A percentile compares a stretch with the other conserved stretches of the same genome.
Evolutionary conservation across 495 filamentous ascomycete genomes (phyloP).

Genomic region (Penicillium canescens): DNA sequence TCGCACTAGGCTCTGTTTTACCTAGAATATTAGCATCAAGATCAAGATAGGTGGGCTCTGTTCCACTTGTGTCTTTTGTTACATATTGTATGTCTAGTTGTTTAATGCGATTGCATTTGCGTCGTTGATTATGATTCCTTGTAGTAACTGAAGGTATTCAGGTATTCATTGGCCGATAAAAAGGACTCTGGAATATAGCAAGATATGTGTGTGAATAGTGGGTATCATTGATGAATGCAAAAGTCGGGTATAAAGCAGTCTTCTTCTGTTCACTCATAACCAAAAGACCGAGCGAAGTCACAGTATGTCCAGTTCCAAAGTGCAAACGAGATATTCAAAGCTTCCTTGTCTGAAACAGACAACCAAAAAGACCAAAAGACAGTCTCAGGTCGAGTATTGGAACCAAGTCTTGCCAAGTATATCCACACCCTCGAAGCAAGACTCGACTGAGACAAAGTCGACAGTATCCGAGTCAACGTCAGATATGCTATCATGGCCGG

Average conservation of each 20-base stretch:
- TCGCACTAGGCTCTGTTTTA: conserved; percentile 1
- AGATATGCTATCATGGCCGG: no score
- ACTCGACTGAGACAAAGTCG: background rate
- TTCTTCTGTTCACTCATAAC: no score
- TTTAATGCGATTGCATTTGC: no score
- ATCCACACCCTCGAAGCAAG: background rate
- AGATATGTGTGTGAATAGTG: background rate
- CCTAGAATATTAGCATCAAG: background rate
- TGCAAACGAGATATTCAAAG: no score
- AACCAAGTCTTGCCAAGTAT: background rate
- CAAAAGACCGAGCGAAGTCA: background rate
- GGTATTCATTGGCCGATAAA: no score
- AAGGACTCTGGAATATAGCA: no score
- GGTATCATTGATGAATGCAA: background rate
- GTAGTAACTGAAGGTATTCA: no score
- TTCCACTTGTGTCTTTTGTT: background rate
- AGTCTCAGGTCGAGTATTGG: background rate
- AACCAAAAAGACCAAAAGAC: background rate
- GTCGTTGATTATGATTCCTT: no score
- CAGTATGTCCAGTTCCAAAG: background rate
- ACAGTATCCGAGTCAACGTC: background rate
- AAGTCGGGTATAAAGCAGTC: background rate
- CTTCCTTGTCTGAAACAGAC: background rate
- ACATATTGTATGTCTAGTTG: conserved; percentile 3
- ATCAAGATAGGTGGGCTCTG: background rate